A percentile compares a stretch with the other conserved stretches of the same genome.
Conservation (phyloP, 2,329 filamentous ascomycete species). For the Xylaria sp. region DNA sequence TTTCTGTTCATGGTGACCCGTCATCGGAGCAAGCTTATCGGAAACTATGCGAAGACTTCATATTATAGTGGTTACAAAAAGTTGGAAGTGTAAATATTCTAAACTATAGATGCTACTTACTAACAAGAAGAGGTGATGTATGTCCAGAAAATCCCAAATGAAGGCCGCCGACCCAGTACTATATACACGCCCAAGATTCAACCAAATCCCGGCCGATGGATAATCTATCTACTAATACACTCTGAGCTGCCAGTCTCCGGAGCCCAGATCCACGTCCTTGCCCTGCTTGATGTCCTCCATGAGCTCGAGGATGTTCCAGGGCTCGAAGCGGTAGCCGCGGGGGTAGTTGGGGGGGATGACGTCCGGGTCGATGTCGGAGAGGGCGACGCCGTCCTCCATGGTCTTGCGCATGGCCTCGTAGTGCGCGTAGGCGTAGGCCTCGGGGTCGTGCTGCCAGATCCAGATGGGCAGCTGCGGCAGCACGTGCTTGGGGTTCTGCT, state of each 20-base stretch:
- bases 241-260: neutral
- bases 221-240: too few relatives aligned
- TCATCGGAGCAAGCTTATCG: too few relatives aligned
- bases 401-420: constrained; percentile 15
- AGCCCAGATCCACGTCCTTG: neutral
- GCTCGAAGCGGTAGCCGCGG: neutral
- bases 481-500: constrained; percentile 5
- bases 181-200: neutral
- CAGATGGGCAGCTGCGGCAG: constrained; percentile 1
- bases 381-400: neutral
- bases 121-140: too few relatives aligned
- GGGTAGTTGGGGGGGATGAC: neutral
- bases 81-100: neutral
- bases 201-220: too few relatives aligned
- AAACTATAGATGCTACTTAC: neutral
- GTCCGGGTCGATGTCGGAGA: neutral
- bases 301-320: neutral
- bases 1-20: too few relatives aligned
- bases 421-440: constrained; percentile 30
- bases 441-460: constrained; percentile 34
- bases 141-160: neutral
- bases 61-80: neutral
- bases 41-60: too few relatives aligned
- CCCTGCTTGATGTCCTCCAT: neutral
- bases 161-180: neutral